Conservation (phyloP, 2,329 filamentous ascomycete species). For the Lecanicillium sp. region DNA sequence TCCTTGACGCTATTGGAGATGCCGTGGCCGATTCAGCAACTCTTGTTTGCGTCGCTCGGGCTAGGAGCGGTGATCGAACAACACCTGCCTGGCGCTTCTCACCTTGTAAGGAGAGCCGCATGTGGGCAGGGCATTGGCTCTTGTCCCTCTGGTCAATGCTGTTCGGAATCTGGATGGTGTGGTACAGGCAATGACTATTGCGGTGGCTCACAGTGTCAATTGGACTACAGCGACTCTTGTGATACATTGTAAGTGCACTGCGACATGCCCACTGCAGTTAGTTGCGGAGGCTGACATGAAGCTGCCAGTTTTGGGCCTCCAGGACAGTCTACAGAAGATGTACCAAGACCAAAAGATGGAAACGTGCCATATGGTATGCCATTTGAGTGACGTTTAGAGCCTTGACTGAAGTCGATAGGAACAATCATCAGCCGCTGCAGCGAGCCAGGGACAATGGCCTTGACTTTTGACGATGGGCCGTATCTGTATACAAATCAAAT, state of each 20-base stretch:
- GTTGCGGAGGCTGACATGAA: neutral
- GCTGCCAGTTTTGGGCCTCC: constrained; percentile 21
- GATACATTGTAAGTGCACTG: constrained; percentile 28
- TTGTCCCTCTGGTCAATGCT: constrained; percentile 24
- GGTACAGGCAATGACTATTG: constrained; percentile 26
- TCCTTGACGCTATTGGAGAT: too few relatives aligned
- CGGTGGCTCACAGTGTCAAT: constrained; percentile 28
- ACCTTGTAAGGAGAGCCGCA: constrained; percentile 11
- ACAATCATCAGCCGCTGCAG: constrained; percentile 26
- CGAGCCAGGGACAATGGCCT: constrained; percentile 27
- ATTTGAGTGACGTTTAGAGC: neutral
- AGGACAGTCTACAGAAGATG: constrained; percentile 21
- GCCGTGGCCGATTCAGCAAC: too few relatives aligned
- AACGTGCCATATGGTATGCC: constrained; percentile 28
- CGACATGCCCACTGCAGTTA: constrained; percentile 1
- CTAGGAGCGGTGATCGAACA: neutral
- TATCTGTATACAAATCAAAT: constrained; percentile 31
- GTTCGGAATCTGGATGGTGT: constrained; percentile 29
- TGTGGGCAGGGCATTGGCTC: constrained; percentile 27
- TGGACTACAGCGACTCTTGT: constrained; percentile 30
- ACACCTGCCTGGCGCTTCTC: neutral
- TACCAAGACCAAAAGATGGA: constrained; percentile 23
- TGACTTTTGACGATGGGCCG: constrained; percentile 41
- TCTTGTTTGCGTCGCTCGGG: neutral
- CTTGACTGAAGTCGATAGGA: constrained; percentile 15